phyloP scores from a whole-genome alignment of 768 basidiomycete genomes.

The Sarcodon sp. region DNA sequence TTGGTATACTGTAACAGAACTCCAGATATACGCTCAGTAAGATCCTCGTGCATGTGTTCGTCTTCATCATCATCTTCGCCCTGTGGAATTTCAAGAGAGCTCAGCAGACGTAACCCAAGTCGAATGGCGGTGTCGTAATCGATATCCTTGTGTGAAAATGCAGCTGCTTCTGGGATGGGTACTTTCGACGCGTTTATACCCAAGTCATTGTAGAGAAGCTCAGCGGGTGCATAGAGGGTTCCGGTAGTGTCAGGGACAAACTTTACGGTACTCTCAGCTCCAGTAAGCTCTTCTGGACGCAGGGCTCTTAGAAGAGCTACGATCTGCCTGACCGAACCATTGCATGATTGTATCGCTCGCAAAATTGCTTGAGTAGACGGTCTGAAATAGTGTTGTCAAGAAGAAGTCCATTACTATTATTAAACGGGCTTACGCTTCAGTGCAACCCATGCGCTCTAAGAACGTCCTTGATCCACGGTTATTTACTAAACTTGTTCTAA shows the following conservation, averaged over 20 bases:
- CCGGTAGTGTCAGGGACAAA: conserved; percentile 3
- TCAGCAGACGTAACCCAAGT: conserved; percentile 8
- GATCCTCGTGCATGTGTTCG: conserved; percentile 29
- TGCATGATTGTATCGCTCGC: no score
- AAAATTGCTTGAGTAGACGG: background rate
- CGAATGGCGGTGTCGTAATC: conserved; percentile 4
- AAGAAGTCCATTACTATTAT: background rate
- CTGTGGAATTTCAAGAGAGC: conserved; percentile 7
- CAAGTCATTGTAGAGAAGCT: conserved; percentile 7
- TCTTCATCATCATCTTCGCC: conserved; percentile 14
- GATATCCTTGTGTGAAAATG: conserved; percentile 4
- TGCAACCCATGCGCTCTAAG: conserved; percentile 24
- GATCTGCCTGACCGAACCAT: background rate
- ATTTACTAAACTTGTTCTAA: conserved; percentile 9
- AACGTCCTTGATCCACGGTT: conserved; percentile 5
- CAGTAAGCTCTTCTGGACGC: conserved; percentile 3
- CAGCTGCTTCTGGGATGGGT: background rate
- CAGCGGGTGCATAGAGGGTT: background rate
- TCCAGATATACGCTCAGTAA: conserved; percentile 28
- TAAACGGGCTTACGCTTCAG: conserved; percentile 17
- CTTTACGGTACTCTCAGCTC: conserved; percentile 9
- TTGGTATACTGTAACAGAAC: conserved; percentile 28
- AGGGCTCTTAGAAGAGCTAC: background rate
- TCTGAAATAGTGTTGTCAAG: background rate
- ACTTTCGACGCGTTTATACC: background rate